A percentile compares a stretch with the other conserved stretches of the same genome.
Conservation (phyloP, 768 basidiomycete species). For the Boletus pseudo-olivaceus region DNA sequence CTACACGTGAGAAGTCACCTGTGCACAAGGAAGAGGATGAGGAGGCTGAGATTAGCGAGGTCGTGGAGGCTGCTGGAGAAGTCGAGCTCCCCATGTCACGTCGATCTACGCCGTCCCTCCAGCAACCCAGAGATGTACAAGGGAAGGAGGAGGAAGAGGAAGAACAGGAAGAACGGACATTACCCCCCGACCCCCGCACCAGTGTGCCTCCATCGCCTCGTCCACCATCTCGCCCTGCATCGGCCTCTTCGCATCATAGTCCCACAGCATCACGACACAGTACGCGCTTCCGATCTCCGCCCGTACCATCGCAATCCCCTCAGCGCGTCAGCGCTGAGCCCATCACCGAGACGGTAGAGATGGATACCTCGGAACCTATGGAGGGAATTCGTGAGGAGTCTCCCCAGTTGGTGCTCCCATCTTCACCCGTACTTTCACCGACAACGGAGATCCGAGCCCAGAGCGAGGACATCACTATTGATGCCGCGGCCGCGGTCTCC, state of each 20-base stretch:
- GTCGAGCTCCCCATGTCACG: constrained; percentile 13
- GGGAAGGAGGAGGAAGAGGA: constrained; percentile 14
- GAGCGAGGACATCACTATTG: neutral
- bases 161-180: constrained; percentile 8
- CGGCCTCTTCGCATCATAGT: constrained; percentile 13
- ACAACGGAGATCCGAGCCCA: neutral
- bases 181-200: neutral
- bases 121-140: constrained; percentile 4
- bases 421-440: constrained; percentile 16
- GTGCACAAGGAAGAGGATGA: constrained; percentile 23
- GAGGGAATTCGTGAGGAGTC: constrained; percentile 22
- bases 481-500: neutral
- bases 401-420: constrained; percentile 22
- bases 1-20: constrained; percentile 22
- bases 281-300: constrained; percentile 14
- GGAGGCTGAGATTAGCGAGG: constrained; percentile 21
- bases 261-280: constrained; percentile 15
- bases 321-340: constrained; percentile 2
- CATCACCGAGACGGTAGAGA: constrained; percentile 8
- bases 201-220: constrained; percentile 8
- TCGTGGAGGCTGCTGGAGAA: constrained; percentile 6
- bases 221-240: constrained; percentile 18
- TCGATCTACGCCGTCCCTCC: constrained; percentile 17
- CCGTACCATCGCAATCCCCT: constrained; percentile 8
- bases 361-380: constrained; percentile 16